Percentiles rank a stretch among this genome's conserved stretches.
Conservation (phyloP, 2,329 filamentous ascomycete species). For the Penicillium fuscoglaucum region DNA sequence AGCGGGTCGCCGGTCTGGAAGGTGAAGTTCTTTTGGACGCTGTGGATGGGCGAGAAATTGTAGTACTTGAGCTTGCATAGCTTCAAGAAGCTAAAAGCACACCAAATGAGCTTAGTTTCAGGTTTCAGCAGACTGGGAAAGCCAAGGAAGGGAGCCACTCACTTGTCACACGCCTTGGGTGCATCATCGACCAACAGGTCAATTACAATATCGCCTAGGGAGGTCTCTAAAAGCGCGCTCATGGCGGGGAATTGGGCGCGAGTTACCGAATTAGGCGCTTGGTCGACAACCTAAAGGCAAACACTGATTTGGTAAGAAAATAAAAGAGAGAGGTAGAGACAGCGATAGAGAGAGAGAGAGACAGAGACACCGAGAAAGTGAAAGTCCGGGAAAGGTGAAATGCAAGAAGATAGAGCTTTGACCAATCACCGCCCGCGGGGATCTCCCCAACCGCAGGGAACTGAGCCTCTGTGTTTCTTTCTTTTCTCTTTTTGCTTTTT, state of each 20-base stretch:
- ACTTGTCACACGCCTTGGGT: conserved; percentile 94
- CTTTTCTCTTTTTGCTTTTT: background rate
- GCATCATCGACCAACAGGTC: conserved; percentile 87
- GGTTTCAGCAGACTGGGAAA: conserved; percentile 53
- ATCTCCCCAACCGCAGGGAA: conserved; percentile 1
- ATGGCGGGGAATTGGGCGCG: conserved; percentile 50
- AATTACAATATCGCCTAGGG: conserved; percentile 88
- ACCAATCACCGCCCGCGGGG: conserved; percentile 19
- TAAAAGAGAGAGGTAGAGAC: background rate
- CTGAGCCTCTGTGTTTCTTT: conserved; percentile 2
- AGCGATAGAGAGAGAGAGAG: conserved; percentile 11
- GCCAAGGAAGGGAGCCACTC: conserved; percentile 44
- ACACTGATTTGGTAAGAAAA: background rate
- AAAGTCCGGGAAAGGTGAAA: background rate
- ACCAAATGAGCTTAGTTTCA: conserved; percentile 53
- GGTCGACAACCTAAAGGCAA: background rate
- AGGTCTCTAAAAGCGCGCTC: conserved; percentile 94
- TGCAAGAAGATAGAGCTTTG: conserved; percentile 16
- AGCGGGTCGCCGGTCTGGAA: conserved; percentile 96
- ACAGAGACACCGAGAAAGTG: background rate
- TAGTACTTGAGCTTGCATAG: conserved; percentile 99
- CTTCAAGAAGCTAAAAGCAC: conserved; percentile 77
- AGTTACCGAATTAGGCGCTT: background rate
- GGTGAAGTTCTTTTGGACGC: conserved; percentile 90
- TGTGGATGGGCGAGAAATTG: conserved; percentile 92